Percentiles rank a stretch among this genome's conserved stretches.
phyloP scores from a whole-genome alignment of 768 basidiomycete species.

The Infundibulicybe gibba region DNA sequence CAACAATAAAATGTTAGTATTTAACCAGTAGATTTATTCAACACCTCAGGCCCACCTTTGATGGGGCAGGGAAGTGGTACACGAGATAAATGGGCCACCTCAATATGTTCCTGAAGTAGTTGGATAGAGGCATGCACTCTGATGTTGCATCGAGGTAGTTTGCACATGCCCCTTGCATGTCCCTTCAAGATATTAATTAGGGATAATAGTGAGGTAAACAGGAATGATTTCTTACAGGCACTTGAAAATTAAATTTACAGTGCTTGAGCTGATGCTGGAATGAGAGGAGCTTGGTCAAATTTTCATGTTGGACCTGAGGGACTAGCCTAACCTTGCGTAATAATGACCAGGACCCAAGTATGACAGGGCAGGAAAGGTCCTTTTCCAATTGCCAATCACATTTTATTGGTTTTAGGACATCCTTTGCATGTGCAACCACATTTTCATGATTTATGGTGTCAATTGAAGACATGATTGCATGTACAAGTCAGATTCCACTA shows the following conservation, averaged over 20 bases:
- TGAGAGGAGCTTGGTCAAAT: not conserved
- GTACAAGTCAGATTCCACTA: conserved; percentile 8
- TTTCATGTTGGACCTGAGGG: no score
- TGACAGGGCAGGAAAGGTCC: conserved; percentile 8
- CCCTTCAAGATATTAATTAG: no score
- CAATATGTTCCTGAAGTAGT: conserved; percentile 11
- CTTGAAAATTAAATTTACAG: no score
- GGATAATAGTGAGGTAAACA: no score
- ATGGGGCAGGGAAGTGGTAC: conserved; percentile 11
- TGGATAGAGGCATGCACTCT: conserved; percentile 5
- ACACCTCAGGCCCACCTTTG: conserved; percentile 11
- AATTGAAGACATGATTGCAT: not conserved
- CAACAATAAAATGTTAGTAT: conserved; percentile 7
- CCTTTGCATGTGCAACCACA: conserved; percentile 1
- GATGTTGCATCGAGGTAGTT: conserved; percentile 10
- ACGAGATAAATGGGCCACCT: conserved; percentile 15
- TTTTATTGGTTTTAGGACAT: conserved; percentile 14
- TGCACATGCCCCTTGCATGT: no score
- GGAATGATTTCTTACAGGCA: no score
- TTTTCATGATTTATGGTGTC: no score
- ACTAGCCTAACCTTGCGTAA: no score
- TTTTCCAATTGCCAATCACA: conserved; percentile 16
- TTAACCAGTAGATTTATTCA: not conserved
- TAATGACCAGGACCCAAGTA: not conserved
- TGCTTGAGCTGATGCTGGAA: conserved; percentile 5